A percentile compares a stretch with the other conserved stretches of the same genome.
Conservation (phyloP, 352 stramenopile genomes). For the Phytophthora multivora region DNA sequence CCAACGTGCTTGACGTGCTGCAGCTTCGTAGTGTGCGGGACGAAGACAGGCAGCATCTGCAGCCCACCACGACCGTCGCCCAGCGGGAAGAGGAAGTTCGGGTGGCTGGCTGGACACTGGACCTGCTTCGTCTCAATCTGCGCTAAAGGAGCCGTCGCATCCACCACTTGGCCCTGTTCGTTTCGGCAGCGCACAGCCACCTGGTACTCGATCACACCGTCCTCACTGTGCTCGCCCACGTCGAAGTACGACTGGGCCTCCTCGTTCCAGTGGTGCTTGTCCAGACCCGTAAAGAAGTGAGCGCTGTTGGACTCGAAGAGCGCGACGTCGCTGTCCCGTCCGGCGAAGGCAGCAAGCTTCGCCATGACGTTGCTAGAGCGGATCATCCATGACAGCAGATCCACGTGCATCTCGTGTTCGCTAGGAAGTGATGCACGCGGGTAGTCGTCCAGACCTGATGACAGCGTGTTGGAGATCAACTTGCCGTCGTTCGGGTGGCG, state of each 20-base stretch:
- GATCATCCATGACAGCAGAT: slow-evolving; percentile 92
- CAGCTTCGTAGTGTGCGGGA: slow-evolving; percentile 55
- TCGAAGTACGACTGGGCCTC: slow-evolving; percentile 76
- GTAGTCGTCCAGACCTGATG: slow-evolving; percentile 94
- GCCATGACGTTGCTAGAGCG: slow-evolving; percentile 64
- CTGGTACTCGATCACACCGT: slow-evolving; percentile 71
- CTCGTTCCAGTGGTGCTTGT: slow-evolving; percentile 78
- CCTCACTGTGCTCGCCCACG: slow-evolving; percentile 76
- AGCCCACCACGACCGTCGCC: slow-evolving; percentile 80
- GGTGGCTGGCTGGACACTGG: slow-evolving; percentile 62
- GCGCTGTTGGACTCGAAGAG: slow-evolving; percentile 37
- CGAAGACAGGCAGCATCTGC: slow-evolving; percentile 74
- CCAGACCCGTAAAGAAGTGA: slow-evolving; percentile 51
- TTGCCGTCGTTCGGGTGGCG: slow-evolving; percentile 69
- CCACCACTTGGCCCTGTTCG: slow-evolving; percentile 42
- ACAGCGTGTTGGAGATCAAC: slow-evolving; percentile 91
- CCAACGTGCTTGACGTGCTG: slow-evolving; percentile 86
- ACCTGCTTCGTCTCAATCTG: slow-evolving; percentile 42
- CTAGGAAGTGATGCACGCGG: slow-evolving; percentile 77
- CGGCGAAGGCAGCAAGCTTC: slow-evolving; percentile 49
- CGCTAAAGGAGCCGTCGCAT: slow-evolving; percentile 43
- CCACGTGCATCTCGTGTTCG: slow-evolving; percentile 89
- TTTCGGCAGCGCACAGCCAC: slow-evolving; percentile 75
- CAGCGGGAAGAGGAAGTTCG: slow-evolving; percentile 77
- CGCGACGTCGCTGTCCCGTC: slow-evolving; percentile 25